phyloP scores from a whole-genome alignment of 768 basidiomycete species.

The Hygrophoropsis aurantiaca region DNA sequence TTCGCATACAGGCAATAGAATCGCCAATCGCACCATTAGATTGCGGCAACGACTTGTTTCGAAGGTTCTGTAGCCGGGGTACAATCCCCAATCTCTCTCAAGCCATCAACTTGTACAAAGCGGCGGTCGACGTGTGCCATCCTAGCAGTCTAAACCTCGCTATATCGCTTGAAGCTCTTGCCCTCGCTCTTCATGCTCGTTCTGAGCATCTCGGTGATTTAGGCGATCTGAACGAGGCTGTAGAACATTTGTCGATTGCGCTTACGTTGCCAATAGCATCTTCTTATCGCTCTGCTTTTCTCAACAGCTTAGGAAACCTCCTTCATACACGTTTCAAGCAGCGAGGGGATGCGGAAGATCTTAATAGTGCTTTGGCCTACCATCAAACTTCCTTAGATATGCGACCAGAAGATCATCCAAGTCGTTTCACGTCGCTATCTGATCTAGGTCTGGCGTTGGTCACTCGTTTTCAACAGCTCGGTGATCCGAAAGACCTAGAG shows the following conservation, averaged over 20 bases:
- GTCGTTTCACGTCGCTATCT: slow-evolving; percentile 19
- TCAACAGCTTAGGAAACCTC: slow-evolving; percentile 12
- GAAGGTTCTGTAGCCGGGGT: too few relatives aligned
- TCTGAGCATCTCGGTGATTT: slow-evolving; percentile 1
- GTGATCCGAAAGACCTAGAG: background rate
- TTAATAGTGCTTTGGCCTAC: slow-evolving; percentile 10
- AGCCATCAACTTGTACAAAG: too few relatives aligned
- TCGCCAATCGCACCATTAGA: too few relatives aligned
- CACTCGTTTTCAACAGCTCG: too few relatives aligned
- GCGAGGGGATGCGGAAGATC: background rate
- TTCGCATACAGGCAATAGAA: too few relatives aligned
- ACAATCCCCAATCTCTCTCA: too few relatives aligned
- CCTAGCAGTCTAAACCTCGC: too few relatives aligned
- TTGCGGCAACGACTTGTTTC: too few relatives aligned
- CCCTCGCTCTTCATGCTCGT: background rate
- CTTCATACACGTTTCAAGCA: slow-evolving; percentile 11
- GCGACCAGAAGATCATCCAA: slow-evolving; percentile 16
- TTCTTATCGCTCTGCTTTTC: background rate
- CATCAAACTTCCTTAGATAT: slow-evolving; percentile 11
- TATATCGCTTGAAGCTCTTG: background rate
- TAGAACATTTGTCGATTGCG: too few relatives aligned
- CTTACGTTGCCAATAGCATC: too few relatives aligned
- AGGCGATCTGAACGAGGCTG: slow-evolving; percentile 1
- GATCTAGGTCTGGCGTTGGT: slow-evolving; percentile 29
- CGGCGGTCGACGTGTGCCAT: too few relatives aligned